Evolutionary conservation across 75 land plant species (phyloP), one percentile per base, ranked within the genome.

Genomic region (Cunninghamia lanceolata): DNA sequence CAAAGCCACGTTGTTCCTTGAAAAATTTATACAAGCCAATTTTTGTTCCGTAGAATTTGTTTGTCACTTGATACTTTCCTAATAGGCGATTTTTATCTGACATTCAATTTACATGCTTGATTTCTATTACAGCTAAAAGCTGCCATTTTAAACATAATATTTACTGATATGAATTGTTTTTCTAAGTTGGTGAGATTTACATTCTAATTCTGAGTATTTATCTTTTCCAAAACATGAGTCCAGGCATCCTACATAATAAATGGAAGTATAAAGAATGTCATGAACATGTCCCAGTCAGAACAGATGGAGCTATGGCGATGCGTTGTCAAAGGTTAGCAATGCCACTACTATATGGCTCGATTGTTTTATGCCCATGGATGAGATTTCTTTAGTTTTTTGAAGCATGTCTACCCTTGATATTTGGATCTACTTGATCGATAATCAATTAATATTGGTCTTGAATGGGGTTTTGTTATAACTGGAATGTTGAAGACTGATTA

Each of bases 211-310:
- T 17, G 30, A 14, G 71, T 43, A 45, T 80, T 80, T n/a, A 25
- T 80, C 47, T 9, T 75, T 43, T 84, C 81, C 38, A 53, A 70
- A 76, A 21, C 34, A 35, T 56, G 34, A 47, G 42, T 90, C 63
- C 92, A 98, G 99, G 99, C 99, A 76, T 95, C 96, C 17, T 96
- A 94, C 87, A 91, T 98, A 46, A 94, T 95, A 40, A 91, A 92
- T 91, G 99, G 99, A 47, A 96, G 92, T 90, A 92, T 93, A 86
- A 98, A 95, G 87, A 92, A 88, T 88, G 90, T 96, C n/a, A 95
- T 98, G 99, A 94, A 93, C 88, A 93, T 98, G 94, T 94, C 99
- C 36, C 97, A 96, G 66, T 75, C 90, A 83, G 99, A 98, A 88
- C 99, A 95, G 45, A 43, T 81, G 83, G 96, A 98, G 79, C 92